phyloP scores from a whole-genome alignment of 1,284 basidiomycete genomes.

The Melampsora larici-populina region DNA sequence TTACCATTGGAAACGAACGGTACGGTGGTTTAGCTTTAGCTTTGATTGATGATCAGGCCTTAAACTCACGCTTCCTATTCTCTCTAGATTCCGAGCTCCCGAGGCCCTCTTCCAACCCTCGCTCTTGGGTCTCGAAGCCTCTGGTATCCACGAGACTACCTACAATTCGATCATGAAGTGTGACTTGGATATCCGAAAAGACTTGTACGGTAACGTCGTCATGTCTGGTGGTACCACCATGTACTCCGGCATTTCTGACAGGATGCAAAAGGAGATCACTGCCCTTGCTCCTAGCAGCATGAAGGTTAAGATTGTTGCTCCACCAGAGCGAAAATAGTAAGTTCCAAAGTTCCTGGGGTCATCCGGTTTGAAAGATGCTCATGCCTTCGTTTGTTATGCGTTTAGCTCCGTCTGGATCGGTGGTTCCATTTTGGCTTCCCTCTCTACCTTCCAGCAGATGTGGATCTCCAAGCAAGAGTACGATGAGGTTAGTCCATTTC shows the following conservation, averaged over 20 bases:
- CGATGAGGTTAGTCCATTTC: constrained; percentile 33
- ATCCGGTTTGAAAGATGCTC: constrained; percentile 22
- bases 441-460: constrained; percentile 86
- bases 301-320: constrained; percentile 89
- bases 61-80: constrained; percentile 9
- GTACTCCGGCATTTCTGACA: constrained; percentile 94
- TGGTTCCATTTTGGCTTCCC: constrained; percentile 92
- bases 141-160: constrained; percentile 92
- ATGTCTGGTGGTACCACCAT: constrained; percentile 94
- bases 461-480: constrained; percentile 49
- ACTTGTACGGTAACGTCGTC: constrained; percentile 89
- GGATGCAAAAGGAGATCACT: constrained; percentile 97
- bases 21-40: constrained; percentile 49
- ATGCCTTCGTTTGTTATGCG: constrained; percentile 53
- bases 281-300: constrained; percentile 72
- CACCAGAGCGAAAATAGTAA: constrained; percentile 73
- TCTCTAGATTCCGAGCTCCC: constrained; percentile 79
- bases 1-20: constrained; percentile 94
- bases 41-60: not conserved
- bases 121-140: constrained; percentile 85
- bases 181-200: constrained; percentile 65
- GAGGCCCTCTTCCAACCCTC: constrained; percentile 96
- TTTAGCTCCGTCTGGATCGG: constrained; percentile 88
- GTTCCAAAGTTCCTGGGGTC: constrained; percentile 6
- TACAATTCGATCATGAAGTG: constrained; percentile 81